phyloP scores from a whole-genome alignment of 441 rosid species.

The Erysimum pusillum region DNA sequence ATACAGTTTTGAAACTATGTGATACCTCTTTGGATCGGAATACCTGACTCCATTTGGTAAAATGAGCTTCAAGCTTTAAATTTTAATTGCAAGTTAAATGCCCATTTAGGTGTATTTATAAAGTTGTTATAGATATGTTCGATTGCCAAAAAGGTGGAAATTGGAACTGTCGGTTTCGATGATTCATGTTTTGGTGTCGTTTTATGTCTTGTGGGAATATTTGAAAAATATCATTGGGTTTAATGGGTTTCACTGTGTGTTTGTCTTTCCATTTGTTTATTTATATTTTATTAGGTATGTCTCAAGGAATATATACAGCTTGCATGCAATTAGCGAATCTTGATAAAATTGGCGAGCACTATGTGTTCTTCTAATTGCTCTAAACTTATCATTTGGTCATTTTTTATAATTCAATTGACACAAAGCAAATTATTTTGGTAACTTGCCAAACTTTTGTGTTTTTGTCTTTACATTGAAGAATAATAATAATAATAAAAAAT shows the following conservation, averaged over 20 bases:
- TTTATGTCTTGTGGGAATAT: slow-evolving; percentile 31
- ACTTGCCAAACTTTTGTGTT: too few species aligned
- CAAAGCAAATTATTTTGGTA: too few species aligned
- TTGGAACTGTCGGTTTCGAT: slow-evolving; percentile 7
- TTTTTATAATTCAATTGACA: neutral
- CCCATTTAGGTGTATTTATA: slow-evolving; percentile 28
- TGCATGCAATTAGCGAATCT: slow-evolving; percentile 41
- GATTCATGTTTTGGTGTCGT: slow-evolving; percentile 13
- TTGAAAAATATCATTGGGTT: neutral
- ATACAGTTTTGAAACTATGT: slow-evolving; percentile 6
- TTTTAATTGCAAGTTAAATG: neutral
- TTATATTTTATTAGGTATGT: neutral
- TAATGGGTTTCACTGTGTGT: slow-evolving; percentile 28
- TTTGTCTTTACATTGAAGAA: too few species aligned
- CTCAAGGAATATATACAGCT: slow-evolving; percentile 19
- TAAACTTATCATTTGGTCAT: neutral
- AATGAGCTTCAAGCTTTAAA: slow-evolving; percentile 14
- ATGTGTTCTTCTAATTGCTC: slow-evolving; percentile 2
- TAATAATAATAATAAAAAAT: too few species aligned
- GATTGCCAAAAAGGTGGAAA: slow-evolving; percentile 11
- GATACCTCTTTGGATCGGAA: slow-evolving; percentile 24
- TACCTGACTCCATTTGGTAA: slow-evolving; percentile 25
- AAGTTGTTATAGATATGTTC: neutral
- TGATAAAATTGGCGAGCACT: neutral
- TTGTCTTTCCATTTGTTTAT: slow-evolving; percentile 10